These are phyloP conservation scores for Ajuga chamaepitys DNA, from an alignment of 257 asterid genomes.

Conservation along the genomic window DNA sequence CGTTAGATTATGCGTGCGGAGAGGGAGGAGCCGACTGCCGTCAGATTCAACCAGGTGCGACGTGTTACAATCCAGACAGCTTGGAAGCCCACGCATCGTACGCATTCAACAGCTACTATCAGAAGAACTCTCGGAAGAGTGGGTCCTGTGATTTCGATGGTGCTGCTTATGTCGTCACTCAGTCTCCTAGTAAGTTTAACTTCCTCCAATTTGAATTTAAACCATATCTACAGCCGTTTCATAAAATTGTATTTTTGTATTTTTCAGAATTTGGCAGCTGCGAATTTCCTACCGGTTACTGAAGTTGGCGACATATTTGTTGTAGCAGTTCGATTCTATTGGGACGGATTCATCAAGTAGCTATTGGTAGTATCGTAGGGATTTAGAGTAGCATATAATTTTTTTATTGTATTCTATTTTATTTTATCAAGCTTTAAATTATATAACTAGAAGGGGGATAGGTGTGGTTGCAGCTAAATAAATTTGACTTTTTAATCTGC, in stretches of 20 bases:
- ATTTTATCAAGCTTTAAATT: too few species aligned
- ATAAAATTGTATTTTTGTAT: background rate
- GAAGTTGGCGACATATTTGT: background rate
- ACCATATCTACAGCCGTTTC: background rate
- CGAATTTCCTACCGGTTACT: constrained; percentile 41
- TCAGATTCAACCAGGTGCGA: constrained; percentile 57
- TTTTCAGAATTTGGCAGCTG: constrained; percentile 51
- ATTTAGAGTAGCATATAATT: too few species aligned
- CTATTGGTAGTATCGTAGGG: too few species aligned
- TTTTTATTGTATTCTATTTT: too few species aligned
- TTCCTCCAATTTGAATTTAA: background rate
- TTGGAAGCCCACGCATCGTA: constrained; percentile 76
- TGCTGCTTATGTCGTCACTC: constrained; percentile 64
- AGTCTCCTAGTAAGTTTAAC: constrained; percentile 64
- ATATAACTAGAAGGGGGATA: too few species aligned
- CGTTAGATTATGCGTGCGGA: constrained; percentile 74
- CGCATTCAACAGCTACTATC: constrained; percentile 87
- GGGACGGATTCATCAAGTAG: too few species aligned
- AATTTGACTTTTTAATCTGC: too few species aligned
- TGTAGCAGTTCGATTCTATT: too few species aligned
- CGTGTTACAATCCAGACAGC: constrained; percentile 64
- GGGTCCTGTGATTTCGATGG: constrained; percentile 80
- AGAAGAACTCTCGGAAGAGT: constrained; percentile 49
- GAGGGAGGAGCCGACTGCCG: constrained; percentile 84
- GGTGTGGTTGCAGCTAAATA: too few species aligned